Evolutionary conservation across 2,329 filamentous ascomycete species (phyloP).

Genomic region (Penicillium fuscoglaucum): DNA sequence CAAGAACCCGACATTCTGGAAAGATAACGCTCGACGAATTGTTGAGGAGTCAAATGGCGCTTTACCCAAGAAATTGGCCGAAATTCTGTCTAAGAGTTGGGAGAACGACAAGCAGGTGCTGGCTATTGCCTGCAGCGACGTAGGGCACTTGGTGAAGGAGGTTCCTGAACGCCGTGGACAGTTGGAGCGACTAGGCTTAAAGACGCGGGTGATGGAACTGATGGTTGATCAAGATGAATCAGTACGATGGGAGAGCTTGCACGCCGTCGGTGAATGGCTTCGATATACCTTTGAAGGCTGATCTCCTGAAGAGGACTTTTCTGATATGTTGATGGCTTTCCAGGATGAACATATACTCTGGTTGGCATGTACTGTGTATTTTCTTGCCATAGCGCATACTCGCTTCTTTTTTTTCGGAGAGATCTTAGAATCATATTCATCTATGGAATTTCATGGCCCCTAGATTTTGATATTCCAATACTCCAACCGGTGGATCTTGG

Average conservation of each 20-base stretch:
- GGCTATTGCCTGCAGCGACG: constrained; percentile 89
- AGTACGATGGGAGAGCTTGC: constrained; percentile 88
- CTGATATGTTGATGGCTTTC: constrained; percentile 15
- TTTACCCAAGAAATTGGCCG: constrained; percentile 76
- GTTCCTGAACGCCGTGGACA: constrained; percentile 78
- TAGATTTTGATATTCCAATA: not conserved
- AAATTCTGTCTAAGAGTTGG: constrained; percentile 79
- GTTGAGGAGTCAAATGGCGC: constrained; percentile 79
- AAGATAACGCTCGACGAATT: constrained; percentile 84
- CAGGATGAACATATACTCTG: constrained; percentile 24
- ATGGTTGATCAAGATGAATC: constrained; percentile 88
- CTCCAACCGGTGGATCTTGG: constrained; percentile 20
- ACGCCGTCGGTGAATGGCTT: constrained; percentile 77
- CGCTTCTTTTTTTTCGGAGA: constrained; percentile 9
- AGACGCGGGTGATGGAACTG: constrained; percentile 85
- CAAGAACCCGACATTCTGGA: constrained; percentile 83
- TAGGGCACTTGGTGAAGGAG: constrained; percentile 84
- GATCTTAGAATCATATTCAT: constrained; percentile 4
- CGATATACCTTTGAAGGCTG: constrained; percentile 65
- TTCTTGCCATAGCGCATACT: constrained; percentile 24
- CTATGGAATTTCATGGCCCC: not conserved
- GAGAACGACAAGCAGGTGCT: constrained; percentile 83
- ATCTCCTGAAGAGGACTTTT: constrained; percentile 14
- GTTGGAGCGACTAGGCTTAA: constrained; percentile 81
- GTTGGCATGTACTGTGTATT: constrained; percentile 24